phyloP scores from a whole-genome alignment of 805 yeast genomes.

The Kluyveromyces lactis region DNA sequence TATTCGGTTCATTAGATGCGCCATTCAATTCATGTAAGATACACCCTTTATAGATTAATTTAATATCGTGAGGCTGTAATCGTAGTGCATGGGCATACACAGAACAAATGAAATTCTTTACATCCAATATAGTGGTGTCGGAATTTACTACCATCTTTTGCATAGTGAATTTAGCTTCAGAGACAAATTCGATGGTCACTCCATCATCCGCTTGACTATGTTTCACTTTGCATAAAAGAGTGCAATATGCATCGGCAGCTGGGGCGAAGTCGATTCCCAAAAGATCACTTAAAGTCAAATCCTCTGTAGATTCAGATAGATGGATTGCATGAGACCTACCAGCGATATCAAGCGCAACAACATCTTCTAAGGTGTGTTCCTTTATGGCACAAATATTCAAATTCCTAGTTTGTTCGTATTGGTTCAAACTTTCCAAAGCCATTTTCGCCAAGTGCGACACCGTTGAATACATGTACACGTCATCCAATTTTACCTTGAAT shows the following conservation, averaged over 20 bases:
- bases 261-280: conserved; percentile 32
- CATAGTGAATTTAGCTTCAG: conserved; percentile 17
- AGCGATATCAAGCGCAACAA: conserved; percentile 16
- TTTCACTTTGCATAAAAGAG: conserved; percentile 22
- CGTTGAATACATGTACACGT: conserved; percentile 12
- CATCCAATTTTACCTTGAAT: conserved; percentile 6
- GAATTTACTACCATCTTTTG: conserved; percentile 15
- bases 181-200: conserved; percentile 17
- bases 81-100: conserved; percentile 18
- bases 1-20: conserved; percentile 14
- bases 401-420: conserved; percentile 12
- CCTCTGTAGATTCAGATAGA: conserved; percentile 14
- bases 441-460: conserved; percentile 12
- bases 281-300: conserved; percentile 19
- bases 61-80: conserved; percentile 16
- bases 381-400: conserved; percentile 12
- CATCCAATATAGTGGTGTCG: conserved; percentile 20
- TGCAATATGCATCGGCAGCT: conserved; percentile 19
- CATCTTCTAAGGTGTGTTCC: conserved; percentile 12
- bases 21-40: conserved; percentile 12
- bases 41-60: conserved; percentile 23
- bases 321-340: conserved; percentile 14
- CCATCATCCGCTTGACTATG: conserved; percentile 13
- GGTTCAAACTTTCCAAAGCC: conserved; percentile 12
- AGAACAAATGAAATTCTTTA: conserved; percentile 21